Evolutionary conservation across 805 yeast genomes (phyloP), one percentile per base, ranked within the genome.

Genomic region (Maudiozyma bulderi): DNA sequence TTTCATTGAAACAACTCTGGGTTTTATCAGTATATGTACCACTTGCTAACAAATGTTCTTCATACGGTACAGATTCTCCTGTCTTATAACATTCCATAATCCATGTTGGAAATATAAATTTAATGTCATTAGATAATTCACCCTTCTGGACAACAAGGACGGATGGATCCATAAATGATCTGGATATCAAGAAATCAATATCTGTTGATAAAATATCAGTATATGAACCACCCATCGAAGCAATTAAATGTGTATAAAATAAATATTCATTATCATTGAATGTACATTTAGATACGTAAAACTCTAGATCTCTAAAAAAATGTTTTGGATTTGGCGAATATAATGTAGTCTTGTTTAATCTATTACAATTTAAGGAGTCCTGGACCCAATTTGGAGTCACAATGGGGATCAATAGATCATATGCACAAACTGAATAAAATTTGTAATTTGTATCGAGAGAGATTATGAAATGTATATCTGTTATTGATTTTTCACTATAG

Each of bases 51-150:
- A 42, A 14, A 42, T 42, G 37, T 10, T 26, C 11, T 10, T 42
- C 31, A 11, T 8, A n/a, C 9, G 35, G 13, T 43, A 15, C 15
- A 15, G 7, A 8, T 6, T 29, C 29, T 11, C 20, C 20, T 20
- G 40, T 60, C 47, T 73, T 77, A 52, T 84, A 67, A 58, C 89
- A 82, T 51, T 80, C 84, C 48, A 81, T 82, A n/a, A 90, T 66
- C 95, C 95, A 90, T 29, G 78, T 77, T 0, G 95, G 93, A 3
- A 75, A 69, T 4, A 89, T 91, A 13, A 82, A 73, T 45, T 74
- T 72, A 39, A 49, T 46, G 2, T 29, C 10, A 31, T 34, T 62
- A 30, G 47, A 45, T 1, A 67, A 68, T 2, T 38, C 40, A 29
- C 67, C 64, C 34, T 67, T 57, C 45, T 72, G 67, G 3, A 73